Evolutionary conservation across 345 rosid species (phyloP), one percentile per base, ranked within the genome.

Genomic region (Salix udensis): DNA sequence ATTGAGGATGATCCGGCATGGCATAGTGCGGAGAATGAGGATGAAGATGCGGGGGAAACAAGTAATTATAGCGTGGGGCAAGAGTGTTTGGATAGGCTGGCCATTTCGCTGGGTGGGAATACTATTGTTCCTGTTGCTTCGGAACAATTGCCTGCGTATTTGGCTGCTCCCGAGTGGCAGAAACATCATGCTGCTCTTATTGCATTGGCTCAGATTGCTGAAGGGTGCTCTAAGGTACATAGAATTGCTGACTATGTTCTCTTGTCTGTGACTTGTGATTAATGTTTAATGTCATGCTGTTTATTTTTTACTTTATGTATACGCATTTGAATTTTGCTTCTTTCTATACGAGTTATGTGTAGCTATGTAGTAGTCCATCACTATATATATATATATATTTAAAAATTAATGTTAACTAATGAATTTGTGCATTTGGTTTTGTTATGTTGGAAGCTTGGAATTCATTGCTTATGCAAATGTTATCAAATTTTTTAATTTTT

Each of bases 131-230:
- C 99, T 0, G 99, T 96, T 48, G 99, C 99, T 0, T 96, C 97
- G 8, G 97, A 92, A 85, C 97, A 87, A 83, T 84, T 96, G 84
- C 94, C 98, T n/a, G 88, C 86, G 12, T 94, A 86, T 81, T 85
- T 96, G 83, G 88, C 95, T 76, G 97, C 99, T 48, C 87, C 98
- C 1, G 98, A 96, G 77, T 96, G 99, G 99, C 94, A 94, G 86
- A 96, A 96, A 75, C 99, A 96, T 72, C 99, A 94, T 61, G 99
- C 99, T 30, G 94, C 99, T 3, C 84, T 96, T 79, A 90, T 96
- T 82, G 97, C 98, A 0, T 93, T 96, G 68, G 98, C 99, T 37
- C 99, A 96, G 87, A 94, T 96, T 79, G 99, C 99, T 13, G 99
- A 96, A 87, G 99, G 99, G 80, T 96, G 99, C 77, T 84, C 97